Evolutionary conservation across 2,329 filamentous ascomycete genomes (phyloP).

Genomic region (Penicillium sp.): DNA sequence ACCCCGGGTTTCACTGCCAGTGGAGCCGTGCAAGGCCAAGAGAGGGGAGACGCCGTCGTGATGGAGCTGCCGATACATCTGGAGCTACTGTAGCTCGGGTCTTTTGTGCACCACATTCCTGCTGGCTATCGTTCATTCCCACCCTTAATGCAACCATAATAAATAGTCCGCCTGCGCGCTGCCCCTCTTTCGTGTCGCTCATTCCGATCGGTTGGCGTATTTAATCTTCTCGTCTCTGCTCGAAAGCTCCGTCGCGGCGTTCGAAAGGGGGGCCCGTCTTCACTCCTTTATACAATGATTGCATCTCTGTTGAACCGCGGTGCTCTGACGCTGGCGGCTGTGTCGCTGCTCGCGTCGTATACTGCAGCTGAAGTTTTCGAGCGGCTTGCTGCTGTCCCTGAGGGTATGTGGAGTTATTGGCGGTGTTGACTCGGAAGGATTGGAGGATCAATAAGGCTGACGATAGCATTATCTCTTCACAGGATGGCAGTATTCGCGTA

Average conservation of each 20-base stretch:
- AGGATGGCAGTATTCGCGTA: constrained; percentile 36
- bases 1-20: constrained; percentile 13
- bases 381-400: constrained; percentile 33
- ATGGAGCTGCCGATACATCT: too few species aligned
- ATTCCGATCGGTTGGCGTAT: constrained; percentile 10
- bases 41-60: too few species aligned
- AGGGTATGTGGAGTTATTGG: constrained; percentile 24
- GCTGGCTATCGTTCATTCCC: constrained; percentile 13
- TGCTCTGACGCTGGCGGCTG: constrained; percentile 30
- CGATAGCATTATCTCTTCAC: background rate
- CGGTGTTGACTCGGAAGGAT: too few species aligned
- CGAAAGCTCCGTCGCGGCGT: background rate
- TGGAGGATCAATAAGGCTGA: constrained; percentile 1
- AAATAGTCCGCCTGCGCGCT: constrained; percentile 14
- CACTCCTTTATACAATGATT: constrained; percentile 24
- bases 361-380: constrained; percentile 36
- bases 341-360: constrained; percentile 30
- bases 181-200: constrained; percentile 12
- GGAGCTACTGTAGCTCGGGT: background rate
- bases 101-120: constrained; percentile 11
- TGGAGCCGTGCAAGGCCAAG: constrained; percentile 17
- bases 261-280: constrained; percentile 3
- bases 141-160: constrained; percentile 26
- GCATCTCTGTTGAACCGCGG: constrained; percentile 25
- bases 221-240: constrained; percentile 8